Evolutionary conservation across 768 basidiomycete genomes (phyloP), one percentile per base, ranked within the genome.

Genomic region (Hericium erinaceus): DNA sequence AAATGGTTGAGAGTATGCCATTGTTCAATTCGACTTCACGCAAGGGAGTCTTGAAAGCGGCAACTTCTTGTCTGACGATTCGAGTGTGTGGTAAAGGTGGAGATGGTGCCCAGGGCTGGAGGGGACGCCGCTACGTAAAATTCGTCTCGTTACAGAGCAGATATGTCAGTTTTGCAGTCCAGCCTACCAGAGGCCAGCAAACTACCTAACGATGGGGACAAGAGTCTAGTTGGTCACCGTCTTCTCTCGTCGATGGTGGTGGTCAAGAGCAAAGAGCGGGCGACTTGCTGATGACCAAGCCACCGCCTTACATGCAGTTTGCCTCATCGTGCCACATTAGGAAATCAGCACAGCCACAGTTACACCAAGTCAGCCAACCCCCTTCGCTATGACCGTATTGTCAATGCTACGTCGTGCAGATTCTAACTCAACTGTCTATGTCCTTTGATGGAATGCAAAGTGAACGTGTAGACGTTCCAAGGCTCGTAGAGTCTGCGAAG

Each of bases 1-100:
- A 58, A 92, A 92, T 10, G 89, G 89, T 70, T 91, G 56, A 10
- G 62, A 52, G 48, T 63, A 63, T 22, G 61, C 60, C 62, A 63
- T 63, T 56, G 54, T 56, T 18, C 44, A 53, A 46, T 46, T 46
- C n/a, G 15, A 20, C 11, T 46, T 46, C 44, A n/a, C 44, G n/a
- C 44, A 20, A n/a, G 16, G 2, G 10, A 46, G 44, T 18, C 9
- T 46, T n/a, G 44, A 46, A 46, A 46, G 20, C 44, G n/a, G 44
- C 16, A 20, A 33, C 33, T 33, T 33, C 33, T 33, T 33, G 33
- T 33, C 33, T 33, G 33, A 33, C 33, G 33, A 33, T 33, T 33
- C 33, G 33, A 33, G 33, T 33, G 33, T 33, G 33, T 33, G n/a
- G n/a, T 46, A 20, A 20, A 46, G n/a, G 20, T n/a, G 44, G 44